Conservation (phyloP, 2,329 filamentous ascomycete genomes). For the Scedosporium minutisporum region DNA sequence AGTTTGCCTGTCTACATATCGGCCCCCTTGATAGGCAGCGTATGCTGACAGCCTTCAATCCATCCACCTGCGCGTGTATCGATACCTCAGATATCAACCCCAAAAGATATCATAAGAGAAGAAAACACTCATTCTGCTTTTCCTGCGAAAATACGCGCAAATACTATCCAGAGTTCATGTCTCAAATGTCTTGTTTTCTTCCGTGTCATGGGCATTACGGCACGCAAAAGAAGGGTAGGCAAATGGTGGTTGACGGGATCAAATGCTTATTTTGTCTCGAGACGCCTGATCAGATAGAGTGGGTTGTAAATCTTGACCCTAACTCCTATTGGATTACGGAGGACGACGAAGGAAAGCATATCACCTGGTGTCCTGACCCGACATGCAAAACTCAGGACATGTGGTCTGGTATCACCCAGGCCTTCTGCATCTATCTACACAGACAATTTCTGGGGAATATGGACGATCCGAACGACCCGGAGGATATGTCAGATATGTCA, state of each 20-base stretch:
- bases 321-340: neutral
- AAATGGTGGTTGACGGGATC: neutral
- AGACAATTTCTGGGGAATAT: neutral
- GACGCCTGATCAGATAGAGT: neutral
- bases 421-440: neutral
- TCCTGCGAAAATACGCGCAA: too few species aligned
- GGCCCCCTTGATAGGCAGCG: too few species aligned
- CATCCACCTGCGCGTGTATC: too few species aligned
- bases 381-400: neutral
- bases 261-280: neutral
- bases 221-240: neutral
- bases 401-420: neutral
- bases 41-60: too few species aligned
- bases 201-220: neutral
- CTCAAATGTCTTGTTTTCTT: too few species aligned
- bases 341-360: conserved; percentile 10
- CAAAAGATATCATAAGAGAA: too few species aligned
- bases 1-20: too few species aligned
- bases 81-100: too few species aligned
- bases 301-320: neutral
- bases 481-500: too few species aligned
- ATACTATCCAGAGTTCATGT: too few species aligned
- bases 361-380: neutral
- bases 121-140: too few species aligned
- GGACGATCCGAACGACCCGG: too few species aligned